Evolutionary conservation across 2,329 filamentous ascomycete species (phyloP).

Genomic region (Hypoxylon rubiginosum): DNA sequence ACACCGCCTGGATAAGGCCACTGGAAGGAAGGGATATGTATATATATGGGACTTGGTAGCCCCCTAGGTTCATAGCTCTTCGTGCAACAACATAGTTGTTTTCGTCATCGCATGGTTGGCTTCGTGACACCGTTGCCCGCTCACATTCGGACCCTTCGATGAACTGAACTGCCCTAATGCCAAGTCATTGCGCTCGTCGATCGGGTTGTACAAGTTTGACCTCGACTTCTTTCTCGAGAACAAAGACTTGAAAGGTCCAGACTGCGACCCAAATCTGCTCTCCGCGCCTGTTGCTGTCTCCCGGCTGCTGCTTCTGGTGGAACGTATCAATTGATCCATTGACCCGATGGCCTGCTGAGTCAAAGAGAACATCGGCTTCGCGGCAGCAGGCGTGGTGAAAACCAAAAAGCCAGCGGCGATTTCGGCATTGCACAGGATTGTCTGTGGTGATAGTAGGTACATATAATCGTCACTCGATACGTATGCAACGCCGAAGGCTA

Average conservation of each 20-base stretch:
- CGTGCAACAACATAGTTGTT: too few relatives aligned
- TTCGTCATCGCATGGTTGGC: too few relatives aligned
- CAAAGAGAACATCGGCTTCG: neutral
- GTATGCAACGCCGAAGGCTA: neutral
- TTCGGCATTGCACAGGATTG: conserved; percentile 1
- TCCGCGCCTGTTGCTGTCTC: neutral
- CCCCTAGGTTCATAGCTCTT: too few relatives aligned
- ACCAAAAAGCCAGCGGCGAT: conserved; percentile 3
- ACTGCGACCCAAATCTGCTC: neutral
- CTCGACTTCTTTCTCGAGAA: conserved; percentile 4
- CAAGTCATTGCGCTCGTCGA: neutral
- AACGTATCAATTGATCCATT: neutral
- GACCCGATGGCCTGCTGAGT: neutral
- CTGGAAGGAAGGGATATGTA: too few relatives aligned
- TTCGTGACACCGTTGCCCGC: too few relatives aligned
- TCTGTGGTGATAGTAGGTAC: conserved; percentile 3
- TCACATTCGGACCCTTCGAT: too few relatives aligned
- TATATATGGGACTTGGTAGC: too few relatives aligned
- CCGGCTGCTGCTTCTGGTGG: neutral
- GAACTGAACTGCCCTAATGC: neutral
- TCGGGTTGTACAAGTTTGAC: neutral
- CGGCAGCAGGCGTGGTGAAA: conserved; percentile 2
- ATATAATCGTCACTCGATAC: conserved; percentile 8
- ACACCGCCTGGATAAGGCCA: too few relatives aligned
- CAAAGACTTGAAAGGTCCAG: neutral